Evolutionary conservation across 345 rosid species (phyloP).

Genomic region (Eutrema japonicum): DNA sequence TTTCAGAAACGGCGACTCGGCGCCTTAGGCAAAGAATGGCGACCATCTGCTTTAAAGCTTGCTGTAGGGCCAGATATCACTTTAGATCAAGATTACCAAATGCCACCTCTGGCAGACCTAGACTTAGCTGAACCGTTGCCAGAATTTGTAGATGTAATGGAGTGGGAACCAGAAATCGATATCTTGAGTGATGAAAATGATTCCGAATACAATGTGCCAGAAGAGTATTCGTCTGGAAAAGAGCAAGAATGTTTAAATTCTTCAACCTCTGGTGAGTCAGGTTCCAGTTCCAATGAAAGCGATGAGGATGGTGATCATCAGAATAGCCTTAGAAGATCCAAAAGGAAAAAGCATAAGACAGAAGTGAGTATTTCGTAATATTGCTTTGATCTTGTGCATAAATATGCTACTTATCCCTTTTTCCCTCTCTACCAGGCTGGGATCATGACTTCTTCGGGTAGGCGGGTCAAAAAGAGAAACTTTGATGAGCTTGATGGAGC

Average conservation of each 20-base stretch:
- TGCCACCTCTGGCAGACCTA: conserved; percentile 88
- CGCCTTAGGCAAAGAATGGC: conserved; percentile 92
- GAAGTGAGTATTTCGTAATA: conserved; percentile 55
- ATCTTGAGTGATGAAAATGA: conserved; percentile 85
- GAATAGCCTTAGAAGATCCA: conserved; percentile 72
- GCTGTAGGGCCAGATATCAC: conserved; percentile 89
- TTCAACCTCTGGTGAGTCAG: conserved; percentile 64
- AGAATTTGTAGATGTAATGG: conserved; percentile 80
- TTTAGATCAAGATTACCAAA: conserved; percentile 78
- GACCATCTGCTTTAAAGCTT: conserved; percentile 72
- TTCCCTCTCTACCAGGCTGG: conserved; percentile 56
- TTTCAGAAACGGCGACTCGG: conserved; percentile 94
- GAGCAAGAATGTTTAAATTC: conserved; percentile 72
- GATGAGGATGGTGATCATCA: conserved; percentile 58
- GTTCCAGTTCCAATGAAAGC: conserved; percentile 65
- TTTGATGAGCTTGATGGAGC: conserved; percentile 72
- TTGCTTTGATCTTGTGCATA: conserved; percentile 24
- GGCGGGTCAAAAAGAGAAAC: conserved; percentile 88
- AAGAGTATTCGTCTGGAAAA: conserved; percentile 72
- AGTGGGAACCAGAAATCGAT: conserved; percentile 91
- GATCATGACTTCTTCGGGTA: conserved; percentile 88
- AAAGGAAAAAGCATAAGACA: conserved; percentile 68
- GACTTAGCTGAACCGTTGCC: conserved; percentile 84
- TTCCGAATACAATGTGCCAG: conserved; percentile 91
- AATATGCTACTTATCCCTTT: conserved; percentile 30